These are phyloP conservation scores for Trichoderma asperellum DNA, from an alignment of 2,329 filamentous ascomycete species.

Conservation along the genomic window DNA sequence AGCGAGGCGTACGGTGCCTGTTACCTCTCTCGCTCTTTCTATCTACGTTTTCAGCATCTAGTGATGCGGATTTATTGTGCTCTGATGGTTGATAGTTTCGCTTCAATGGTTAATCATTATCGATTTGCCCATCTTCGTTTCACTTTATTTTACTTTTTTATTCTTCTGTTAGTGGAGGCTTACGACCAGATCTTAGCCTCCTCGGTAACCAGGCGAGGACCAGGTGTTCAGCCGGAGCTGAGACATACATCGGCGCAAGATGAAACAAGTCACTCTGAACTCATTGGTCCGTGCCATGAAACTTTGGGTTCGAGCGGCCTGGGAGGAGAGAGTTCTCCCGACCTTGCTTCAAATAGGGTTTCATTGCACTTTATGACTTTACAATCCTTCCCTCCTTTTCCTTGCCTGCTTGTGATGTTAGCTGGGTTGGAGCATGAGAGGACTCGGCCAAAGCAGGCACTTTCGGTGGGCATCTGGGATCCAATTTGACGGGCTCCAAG, in stretches of 20 bases:
- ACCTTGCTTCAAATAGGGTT: background rate
- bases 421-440: background rate
- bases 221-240: background rate
- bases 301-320: background rate
- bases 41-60: background rate
- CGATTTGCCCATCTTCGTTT: background rate
- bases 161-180: background rate
- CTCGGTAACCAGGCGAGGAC: background rate
- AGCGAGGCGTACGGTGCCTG: background rate
- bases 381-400: background rate
- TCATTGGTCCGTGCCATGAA: slow-evolving; percentile 1
- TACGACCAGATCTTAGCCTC: background rate
- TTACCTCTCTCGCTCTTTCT: background rate
- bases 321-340: slow-evolving; percentile 3
- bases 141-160: background rate
- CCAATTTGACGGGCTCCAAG: slow-evolving; percentile 7
- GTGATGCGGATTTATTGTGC: background rate
- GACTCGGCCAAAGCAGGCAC: slow-evolving; percentile 1
- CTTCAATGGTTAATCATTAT: background rate
- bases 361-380: slow-evolving; percentile 20
- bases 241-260: slow-evolving; percentile 3
- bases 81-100: background rate
- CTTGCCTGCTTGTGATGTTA: background rate
- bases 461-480: slow-evolving; percentile 18
- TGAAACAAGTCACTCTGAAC: background rate